phyloP scores from a whole-genome alignment of 2,329 filamentous ascomycete genomes.

The Ophiostoma ulmi region DNA sequence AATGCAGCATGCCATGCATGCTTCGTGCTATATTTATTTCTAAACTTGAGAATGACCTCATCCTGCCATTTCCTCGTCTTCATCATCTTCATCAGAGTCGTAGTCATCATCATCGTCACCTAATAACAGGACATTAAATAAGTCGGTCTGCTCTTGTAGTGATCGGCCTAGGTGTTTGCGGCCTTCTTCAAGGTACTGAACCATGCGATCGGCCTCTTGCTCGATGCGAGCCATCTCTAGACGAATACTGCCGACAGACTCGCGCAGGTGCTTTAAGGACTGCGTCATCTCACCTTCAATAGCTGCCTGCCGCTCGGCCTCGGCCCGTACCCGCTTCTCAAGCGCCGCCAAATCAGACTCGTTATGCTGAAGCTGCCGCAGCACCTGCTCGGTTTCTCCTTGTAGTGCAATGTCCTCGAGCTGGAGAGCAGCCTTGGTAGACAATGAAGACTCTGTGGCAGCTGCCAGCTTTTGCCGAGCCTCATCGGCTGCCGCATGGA shows the following conservation, averaged over 20 bases:
- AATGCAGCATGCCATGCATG: not conserved
- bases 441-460: not conserved
- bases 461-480: slow-evolving; percentile 18
- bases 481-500: slow-evolving; percentile 17
- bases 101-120: slow-evolving; percentile 12
- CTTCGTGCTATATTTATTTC: not conserved
- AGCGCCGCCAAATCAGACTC: slow-evolving; percentile 61
- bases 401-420: slow-evolving; percentile 11
- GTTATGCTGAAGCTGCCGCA: slow-evolving; percentile 41
- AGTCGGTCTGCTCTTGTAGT: slow-evolving; percentile 27
- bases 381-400: slow-evolving; percentile 37
- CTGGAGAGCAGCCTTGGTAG: not conserved
- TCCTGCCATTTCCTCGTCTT: slow-evolving; percentile 17
- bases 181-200: slow-evolving; percentile 23
- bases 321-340: slow-evolving; percentile 55
- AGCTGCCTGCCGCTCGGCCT: slow-evolving; percentile 25
- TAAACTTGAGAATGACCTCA: not conserved
- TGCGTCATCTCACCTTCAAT: slow-evolving; percentile 24
- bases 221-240: slow-evolving; percentile 27
- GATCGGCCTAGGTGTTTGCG: slow-evolving; percentile 24
- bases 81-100: slow-evolving; percentile 12
- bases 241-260: slow-evolving; percentile 26
- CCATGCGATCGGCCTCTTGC: slow-evolving; percentile 27
- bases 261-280: slow-evolving; percentile 26
- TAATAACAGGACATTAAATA: slow-evolving; percentile 23